phyloP scores from a whole-genome alignment of 441 rosid species.

The Pelargonium exstipulatum region DNA sequence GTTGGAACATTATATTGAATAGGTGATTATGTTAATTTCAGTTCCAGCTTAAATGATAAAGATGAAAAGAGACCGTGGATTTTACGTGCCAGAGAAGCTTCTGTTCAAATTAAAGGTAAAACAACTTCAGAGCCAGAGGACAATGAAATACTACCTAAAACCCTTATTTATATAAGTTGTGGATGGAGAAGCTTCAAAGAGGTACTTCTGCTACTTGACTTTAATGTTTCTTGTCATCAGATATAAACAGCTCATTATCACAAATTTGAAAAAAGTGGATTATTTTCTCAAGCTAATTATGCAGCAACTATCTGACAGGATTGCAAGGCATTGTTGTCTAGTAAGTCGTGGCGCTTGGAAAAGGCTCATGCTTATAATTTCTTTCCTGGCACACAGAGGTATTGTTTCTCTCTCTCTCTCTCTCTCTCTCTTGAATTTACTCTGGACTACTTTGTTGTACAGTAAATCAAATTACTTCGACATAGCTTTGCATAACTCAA shows the following conservation, averaged over 20 bases:
- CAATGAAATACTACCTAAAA: slow-evolving; percentile 52
- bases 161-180: slow-evolving; percentile 87
- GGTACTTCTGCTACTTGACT: slow-evolving; percentile 35
- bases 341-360: slow-evolving; percentile 66
- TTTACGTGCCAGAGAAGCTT: slow-evolving; percentile 71
- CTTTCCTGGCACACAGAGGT: slow-evolving; percentile 94
- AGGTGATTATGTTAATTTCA: slow-evolving; percentile 22
- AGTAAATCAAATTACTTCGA: neutral
- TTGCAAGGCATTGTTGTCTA: slow-evolving; percentile 64
- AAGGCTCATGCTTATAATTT: slow-evolving; percentile 88
- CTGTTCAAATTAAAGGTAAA: slow-evolving; percentile 57
- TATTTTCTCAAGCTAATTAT: slow-evolving; percentile 20
- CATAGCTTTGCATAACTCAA: neutral
- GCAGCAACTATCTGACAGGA: slow-evolving; percentile 40
- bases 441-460: neutral
- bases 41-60: slow-evolving; percentile 39
- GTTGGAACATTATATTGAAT: slow-evolving; percentile 14
- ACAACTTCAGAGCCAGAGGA: slow-evolving; percentile 28
- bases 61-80: slow-evolving; percentile 97
- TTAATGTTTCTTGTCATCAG: slow-evolving; percentile 6
- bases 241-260: slow-evolving; percentile 14
- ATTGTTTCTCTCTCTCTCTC: slow-evolving; percentile 10
- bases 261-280: neutral
- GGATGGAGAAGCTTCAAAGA: slow-evolving; percentile 96
- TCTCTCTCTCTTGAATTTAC: neutral